phyloP scores from a whole-genome alignment of 306 rosid species.

The Hippophae tibetana region DNA sequence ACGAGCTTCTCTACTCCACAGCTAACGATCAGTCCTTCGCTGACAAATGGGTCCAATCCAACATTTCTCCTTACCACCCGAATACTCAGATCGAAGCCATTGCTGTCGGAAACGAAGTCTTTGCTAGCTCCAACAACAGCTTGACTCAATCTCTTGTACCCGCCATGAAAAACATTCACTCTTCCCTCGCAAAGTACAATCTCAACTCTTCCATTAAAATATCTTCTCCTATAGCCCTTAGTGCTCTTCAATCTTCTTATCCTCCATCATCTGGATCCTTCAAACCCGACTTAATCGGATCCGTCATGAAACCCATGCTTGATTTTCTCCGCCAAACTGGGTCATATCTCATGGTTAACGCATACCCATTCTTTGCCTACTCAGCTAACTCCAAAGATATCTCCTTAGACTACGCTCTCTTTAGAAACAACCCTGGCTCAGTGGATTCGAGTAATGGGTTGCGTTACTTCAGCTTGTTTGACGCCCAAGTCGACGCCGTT shows the following conservation, averaged over 20 bases:
- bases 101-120: slow-evolving; percentile 82
- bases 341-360: slow-evolving; percentile 67
- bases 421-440: slow-evolving; percentile 45
- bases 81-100: slow-evolving; percentile 60
- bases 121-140: slow-evolving; percentile 55
- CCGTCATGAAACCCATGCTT: slow-evolving; percentile 66
- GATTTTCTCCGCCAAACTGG: slow-evolving; percentile 39
- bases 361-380: slow-evolving; percentile 77
- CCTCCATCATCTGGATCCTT: slow-evolving; percentile 77
- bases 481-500: slow-evolving; percentile 85
- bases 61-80: slow-evolving; percentile 44
- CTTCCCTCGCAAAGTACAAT: slow-evolving; percentile 30
- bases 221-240: slow-evolving; percentile 67
- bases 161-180: slow-evolving; percentile 60
- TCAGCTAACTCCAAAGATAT: slow-evolving; percentile 35
- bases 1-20: slow-evolving; percentile 56
- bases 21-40: slow-evolving; percentile 51
- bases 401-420: slow-evolving; percentile 52
- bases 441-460: slow-evolving; percentile 72
- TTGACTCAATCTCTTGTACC: slow-evolving; percentile 51
- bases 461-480: slow-evolving; percentile 36
- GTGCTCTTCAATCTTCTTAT: slow-evolving; percentile 48
- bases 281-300: slow-evolving; percentile 44
- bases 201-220: slow-evolving; percentile 40
- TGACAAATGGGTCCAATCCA: slow-evolving; percentile 67